Base-by-base conservation (phyloP, 2,329 filamentous ascomycete species). In the Alternaria metachromatica region DNA sequence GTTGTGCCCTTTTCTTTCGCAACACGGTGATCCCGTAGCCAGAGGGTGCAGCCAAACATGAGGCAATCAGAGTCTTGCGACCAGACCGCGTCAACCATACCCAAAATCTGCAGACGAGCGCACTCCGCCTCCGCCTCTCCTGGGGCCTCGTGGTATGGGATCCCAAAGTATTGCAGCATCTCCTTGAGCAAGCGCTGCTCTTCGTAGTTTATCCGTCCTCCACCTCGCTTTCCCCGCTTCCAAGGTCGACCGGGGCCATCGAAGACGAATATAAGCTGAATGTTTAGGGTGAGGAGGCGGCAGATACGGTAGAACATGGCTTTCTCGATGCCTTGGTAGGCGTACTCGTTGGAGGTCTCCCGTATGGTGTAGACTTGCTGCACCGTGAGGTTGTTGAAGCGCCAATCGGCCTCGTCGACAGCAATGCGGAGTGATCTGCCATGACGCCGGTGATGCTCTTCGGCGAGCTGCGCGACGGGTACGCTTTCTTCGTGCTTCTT, bases 201-300 rank as follows among this genome's bases (percentile, higher is more conserved):
- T 12, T 81, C 65, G 48, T 74, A 75, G 21, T 82, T 73, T 18
- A 83, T 66, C n/a, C 66, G 73, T 2, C 72, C 67, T 12, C 74
- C 75, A 0, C 72, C 70, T 33, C 68, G 54, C 44, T 78, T 66
- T 10, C 74, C 72, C 13, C 77, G 67, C 66, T 83, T 81, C 72
- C 75, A 70, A 1, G 80, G 78, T 60, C 76, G 82, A 15, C 82
- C 80, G 10, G 83, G 78, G 1, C 86, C 86, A 60, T 88, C 87
- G 64, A 86, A 87, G 4, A 88, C 82, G 60, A 88, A 87, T 7
- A 87, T 67, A 1, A 85, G 78, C 44, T 86, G 81, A 6, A 88
- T 83, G 15, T 86, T 82, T 6, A 85, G 78, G 20, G 81, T 80
- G 25, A 86, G 77, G 2, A 87, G 79, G 5, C 82, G 80, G 53